Evolutionary conservation across 208 protist species (phyloP), one percentile per base, ranked within the genome.

Genomic region (Crithidia expoeki): DNA sequence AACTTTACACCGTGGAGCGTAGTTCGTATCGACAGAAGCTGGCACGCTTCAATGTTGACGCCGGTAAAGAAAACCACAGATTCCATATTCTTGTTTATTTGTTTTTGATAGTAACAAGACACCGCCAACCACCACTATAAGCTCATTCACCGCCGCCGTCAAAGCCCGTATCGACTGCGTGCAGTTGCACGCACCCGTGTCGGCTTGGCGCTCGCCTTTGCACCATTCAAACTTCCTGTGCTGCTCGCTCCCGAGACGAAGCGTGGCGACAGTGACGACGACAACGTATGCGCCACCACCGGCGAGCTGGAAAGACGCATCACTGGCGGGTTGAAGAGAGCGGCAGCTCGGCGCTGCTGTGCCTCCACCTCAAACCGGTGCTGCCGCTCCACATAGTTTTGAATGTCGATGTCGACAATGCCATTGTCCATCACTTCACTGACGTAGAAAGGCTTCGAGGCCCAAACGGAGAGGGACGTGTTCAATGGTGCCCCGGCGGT

Each of bases 351-450:
- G 47, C 63, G 63, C 71, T 76, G 71, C 63, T 66, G 71, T 57
- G 44, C 53, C 49, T 76, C 71, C 0, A 66, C 33, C 17, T 57
- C 56, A 28, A 76, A 42, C 23, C 71, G 63, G 63, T 66, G 71
- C 38, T 90, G 74, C 53, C 86, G 80, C 79, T 92, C 86, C 62
- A 88, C 76, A 21, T 86, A 80, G 55, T 86, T 92, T 47, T 79
- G 73, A 10, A 77, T 74, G 57, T 89, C 86, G 17, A 89, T 40
- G 68, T 83, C 82, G 6, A 92, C 76, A 4, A 57, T 42, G 4
- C 69, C 42, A 6, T 75, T 49, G 50, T 51, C 46, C 33, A 85
- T 79, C 9, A 79, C 80, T 59, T 80, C 70, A n/a, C 57, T 64
- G 63, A 84, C 76, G 4, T 73, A 73, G 25, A 67, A 65, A 0